Base-by-base conservation (phyloP, 2,329 filamentous ascomycete species). In the Cordyceps cicadae region DNA sequence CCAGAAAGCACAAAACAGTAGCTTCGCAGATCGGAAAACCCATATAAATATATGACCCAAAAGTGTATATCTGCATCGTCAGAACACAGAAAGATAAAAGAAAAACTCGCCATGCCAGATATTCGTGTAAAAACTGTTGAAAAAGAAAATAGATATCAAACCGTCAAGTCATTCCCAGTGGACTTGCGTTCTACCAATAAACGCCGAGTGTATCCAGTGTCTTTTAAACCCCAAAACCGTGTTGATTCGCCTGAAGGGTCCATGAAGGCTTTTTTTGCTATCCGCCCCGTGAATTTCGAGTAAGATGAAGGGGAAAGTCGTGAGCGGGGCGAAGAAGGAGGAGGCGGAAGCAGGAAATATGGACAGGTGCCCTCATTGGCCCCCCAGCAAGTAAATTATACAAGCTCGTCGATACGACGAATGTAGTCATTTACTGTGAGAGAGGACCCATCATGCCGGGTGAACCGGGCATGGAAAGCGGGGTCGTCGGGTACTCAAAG, bases 391-490 rank as follows among this genome's bases (percentile, higher is more conserved):
- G 21, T 48, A 49, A 51, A 56, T n/a, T 58, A 21, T 58, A 58
- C 34, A 58, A 12, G 17, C 45, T 58, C 46, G 34, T 58, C 39
- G 12, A 14, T 14, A 8, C 15, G 53, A 46, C 39, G 19, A 32
- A 3, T 74, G 26, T 72, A 5, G 15, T 66, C 60, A 75, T 60
- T 48, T 59, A 55, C 19, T 59, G 60, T n/a, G 61, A 62, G 37
- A 62, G 67, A 48, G 70, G 69, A 12, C 70, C 71, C 14, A 79
- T 72, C 70, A 82, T 74, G 66, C 80, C 80, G 49, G 87, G 87
- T 50, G 87, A 89, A 52, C 80, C 81, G 37, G 87, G 86, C 83
- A 90, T 86, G n/a, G 87, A 89, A 65, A 88, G 76, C 63, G 88
- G 88, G 58, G 88, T 90, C 49, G 82, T 83, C 43, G 87, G 87